phyloP scores from a whole-genome alignment of 2,329 filamentous ascomycete genomes.

The Cladorrhinum sp. region DNA sequence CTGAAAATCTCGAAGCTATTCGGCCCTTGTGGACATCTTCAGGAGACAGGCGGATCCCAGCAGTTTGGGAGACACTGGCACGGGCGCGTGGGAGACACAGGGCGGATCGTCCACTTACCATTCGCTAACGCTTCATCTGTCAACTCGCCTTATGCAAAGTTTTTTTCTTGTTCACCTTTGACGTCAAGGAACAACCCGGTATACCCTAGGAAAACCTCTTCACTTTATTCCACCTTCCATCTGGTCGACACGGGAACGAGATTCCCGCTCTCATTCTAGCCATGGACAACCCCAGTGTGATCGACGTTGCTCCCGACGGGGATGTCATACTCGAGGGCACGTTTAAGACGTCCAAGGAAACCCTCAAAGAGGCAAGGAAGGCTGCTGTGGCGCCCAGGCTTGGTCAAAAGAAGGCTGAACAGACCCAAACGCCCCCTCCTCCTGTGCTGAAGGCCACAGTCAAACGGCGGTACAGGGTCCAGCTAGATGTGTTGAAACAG shows the following conservation, averaged over 20 bases:
- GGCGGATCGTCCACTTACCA: background rate
- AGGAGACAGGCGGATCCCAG: background rate
- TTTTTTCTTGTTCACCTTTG: background rate
- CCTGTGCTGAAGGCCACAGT: slow-evolving; percentile 35
- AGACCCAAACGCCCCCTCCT: background rate
- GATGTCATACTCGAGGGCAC: slow-evolving; percentile 65
- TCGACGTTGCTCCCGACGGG: slow-evolving; percentile 55
- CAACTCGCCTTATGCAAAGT: slow-evolving; percentile 2
- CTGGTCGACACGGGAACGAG: background rate
- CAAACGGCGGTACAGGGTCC: slow-evolving; percentile 57
- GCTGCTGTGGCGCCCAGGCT: slow-evolving; percentile 34
- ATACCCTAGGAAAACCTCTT: background rate
- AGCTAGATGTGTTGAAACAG: slow-evolving; percentile 52
- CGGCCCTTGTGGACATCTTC: slow-evolving; percentile 10
- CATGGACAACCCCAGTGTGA: slow-evolving; percentile 34
- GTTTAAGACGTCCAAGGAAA: slow-evolving; percentile 57
- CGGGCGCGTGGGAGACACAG: background rate
- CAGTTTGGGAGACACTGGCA: background rate
- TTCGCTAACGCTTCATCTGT: background rate
- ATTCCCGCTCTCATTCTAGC: background rate
- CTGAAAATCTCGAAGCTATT: slow-evolving; percentile 2
- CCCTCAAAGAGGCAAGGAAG: slow-evolving; percentile 46
- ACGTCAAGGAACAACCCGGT: background rate
- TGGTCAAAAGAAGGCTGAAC: slow-evolving; percentile 15
- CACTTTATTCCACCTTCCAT: background rate